Evolutionary conservation across 1,284 basidiomycete species (phyloP).

Genomic region (Retiboletus flavoniger): DNA sequence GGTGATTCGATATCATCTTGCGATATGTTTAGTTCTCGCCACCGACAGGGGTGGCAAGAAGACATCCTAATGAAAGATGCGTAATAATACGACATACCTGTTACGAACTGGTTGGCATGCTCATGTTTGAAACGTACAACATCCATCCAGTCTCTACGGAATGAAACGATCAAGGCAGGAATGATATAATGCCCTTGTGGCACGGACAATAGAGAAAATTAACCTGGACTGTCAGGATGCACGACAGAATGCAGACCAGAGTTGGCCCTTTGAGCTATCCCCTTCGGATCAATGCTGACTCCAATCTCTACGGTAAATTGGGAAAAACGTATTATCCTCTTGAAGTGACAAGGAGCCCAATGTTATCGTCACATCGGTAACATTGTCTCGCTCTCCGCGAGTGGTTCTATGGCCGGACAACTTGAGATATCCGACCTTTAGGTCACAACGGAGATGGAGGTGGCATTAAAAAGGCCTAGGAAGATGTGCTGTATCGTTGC

Average conservation of each 20-base stretch:
- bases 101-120: too few species aligned
- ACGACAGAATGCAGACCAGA: background rate
- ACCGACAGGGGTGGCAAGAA: background rate
- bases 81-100: background rate
- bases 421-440: background rate
- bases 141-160: background rate
- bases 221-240: background rate
- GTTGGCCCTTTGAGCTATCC: background rate
- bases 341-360: background rate
- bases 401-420: background rate
- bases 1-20: background rate
- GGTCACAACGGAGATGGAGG: conserved; percentile 3
- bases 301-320: background rate
- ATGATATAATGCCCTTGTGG: too few species aligned
- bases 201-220: background rate
- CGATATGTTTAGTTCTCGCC: background rate
- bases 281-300: background rate
- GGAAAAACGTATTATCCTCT: background rate
- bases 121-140: background rate
- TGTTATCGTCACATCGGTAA: background rate
- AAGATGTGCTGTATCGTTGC: background rate
- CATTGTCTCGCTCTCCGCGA: background rate
- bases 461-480: background rate
- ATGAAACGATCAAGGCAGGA: background rate
- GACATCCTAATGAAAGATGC: background rate